Evolutionary conservation across 1,139 yeast genomes (phyloP).

Genomic region (Protomyces inundatus): DNA sequence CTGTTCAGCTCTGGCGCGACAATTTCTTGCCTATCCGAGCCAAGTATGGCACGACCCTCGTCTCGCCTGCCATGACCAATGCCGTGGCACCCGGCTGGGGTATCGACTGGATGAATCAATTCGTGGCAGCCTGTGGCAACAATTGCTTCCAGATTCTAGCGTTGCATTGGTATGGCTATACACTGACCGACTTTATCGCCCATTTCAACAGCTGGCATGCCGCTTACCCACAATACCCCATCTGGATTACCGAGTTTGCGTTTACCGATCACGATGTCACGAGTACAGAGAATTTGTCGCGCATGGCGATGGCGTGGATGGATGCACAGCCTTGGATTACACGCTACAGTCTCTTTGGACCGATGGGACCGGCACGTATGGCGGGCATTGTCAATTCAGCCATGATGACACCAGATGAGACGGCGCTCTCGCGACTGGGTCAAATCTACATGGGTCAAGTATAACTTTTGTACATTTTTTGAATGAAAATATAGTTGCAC

Average conservation of each 20-base stretch:
- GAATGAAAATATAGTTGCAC: neutral
- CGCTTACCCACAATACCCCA: slow-evolving; percentile 13
- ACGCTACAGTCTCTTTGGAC: slow-evolving; percentile 26
- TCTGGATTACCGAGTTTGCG: slow-evolving; percentile 25
- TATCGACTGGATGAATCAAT: slow-evolving; percentile 23
- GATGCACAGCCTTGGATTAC: slow-evolving; percentile 22
- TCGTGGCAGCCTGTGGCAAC: slow-evolving; percentile 18
- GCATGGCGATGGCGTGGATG: slow-evolving; percentile 18
- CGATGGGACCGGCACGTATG: slow-evolving; percentile 22
- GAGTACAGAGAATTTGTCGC: neutral
- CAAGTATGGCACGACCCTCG: slow-evolving; percentile 17
- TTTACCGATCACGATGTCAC: slow-evolving; percentile 12
- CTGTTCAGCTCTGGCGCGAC: slow-evolving; percentile 14
- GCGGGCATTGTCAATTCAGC: slow-evolving; percentile 16
- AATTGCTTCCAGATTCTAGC: slow-evolving; percentile 18
- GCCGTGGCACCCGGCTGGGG: slow-evolving; percentile 18
- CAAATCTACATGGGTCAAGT: slow-evolving; percentile 11
- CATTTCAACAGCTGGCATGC: slow-evolving; percentile 10
- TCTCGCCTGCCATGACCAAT: slow-evolving; percentile 24
- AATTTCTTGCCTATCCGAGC: slow-evolving; percentile 21
- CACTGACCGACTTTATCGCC: slow-evolving; percentile 3
- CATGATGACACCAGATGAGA: slow-evolving; percentile 6
- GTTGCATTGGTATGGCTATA: slow-evolving; percentile 22
- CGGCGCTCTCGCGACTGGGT: slow-evolving; percentile 6
- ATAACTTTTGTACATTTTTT: neutral